A percentile compares a stretch with the other conserved stretches of the same genome.
Evolutionary conservation across 1,284 basidiomycete species (phyloP).

Genomic region (Pseudozyma sp.): DNA sequence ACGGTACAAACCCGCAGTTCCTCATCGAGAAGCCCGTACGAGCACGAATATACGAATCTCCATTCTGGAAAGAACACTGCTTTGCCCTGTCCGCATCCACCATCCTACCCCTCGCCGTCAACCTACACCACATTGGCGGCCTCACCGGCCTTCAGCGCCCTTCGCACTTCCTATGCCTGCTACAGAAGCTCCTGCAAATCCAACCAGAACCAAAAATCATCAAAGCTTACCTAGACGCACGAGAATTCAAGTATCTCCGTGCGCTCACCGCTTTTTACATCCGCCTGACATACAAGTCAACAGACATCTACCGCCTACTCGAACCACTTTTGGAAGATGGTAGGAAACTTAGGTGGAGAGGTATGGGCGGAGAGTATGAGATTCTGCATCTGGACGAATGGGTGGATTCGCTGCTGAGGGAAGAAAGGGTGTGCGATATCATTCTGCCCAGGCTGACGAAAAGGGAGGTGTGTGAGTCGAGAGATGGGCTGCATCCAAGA

Average conservation of each 20-base stretch:
- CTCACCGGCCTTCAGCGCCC: slow-evolving; percentile 69
- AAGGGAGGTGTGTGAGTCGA: slow-evolving; percentile 88
- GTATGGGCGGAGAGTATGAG: slow-evolving; percentile 73
- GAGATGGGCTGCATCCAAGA: slow-evolving; percentile 78
- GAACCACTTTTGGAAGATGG: slow-evolving; percentile 95
- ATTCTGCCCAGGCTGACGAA: slow-evolving; percentile 91
- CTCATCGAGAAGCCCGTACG: slow-evolving; percentile 97
- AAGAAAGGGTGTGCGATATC: slow-evolving; percentile 95
- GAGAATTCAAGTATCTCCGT: slow-evolving; percentile 96
- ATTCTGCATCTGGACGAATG: slow-evolving; percentile 93
- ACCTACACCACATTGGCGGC: slow-evolving; percentile 85
- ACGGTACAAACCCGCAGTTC: slow-evolving; percentile 89
- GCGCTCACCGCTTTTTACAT: slow-evolving; percentile 94
- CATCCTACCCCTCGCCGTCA: slow-evolving; percentile 91
- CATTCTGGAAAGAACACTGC: slow-evolving; percentile 88
- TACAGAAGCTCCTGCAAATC: slow-evolving; percentile 93
- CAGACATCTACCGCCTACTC: slow-evolving; percentile 90
- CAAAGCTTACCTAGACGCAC: slow-evolving; percentile 86
- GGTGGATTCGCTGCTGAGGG: slow-evolving; percentile 82
- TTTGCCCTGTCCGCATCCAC: slow-evolving; percentile 78
- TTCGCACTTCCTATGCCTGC: slow-evolving; percentile 79
- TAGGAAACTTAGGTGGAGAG: slow-evolving; percentile 84
- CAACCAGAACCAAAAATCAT: slow-evolving; percentile 97
- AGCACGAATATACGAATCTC: slow-evolving; percentile 92
- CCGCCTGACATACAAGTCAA: slow-evolving; percentile 88